Evolutionary conservation across 345 rosid species (phyloP).

Genomic region (Brassica napus): DNA sequence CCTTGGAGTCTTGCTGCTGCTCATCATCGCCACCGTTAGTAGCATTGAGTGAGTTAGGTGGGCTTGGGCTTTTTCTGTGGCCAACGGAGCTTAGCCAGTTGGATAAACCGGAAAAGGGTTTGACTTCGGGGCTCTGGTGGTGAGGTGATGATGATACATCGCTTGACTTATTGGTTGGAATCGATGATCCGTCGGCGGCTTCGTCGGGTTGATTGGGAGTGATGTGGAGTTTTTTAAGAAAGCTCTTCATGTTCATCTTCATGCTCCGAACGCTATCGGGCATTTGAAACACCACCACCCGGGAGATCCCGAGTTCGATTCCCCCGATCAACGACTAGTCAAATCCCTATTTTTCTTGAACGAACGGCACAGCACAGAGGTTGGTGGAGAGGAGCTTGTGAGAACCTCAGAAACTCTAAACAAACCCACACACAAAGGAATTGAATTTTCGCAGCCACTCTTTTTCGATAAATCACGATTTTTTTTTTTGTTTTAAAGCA

Average conservation of each 20-base stretch:
- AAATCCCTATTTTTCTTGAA: not conserved
- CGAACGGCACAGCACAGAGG: not conserved
- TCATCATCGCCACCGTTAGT: slow-evolving; percentile 31
- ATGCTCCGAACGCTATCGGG: slow-evolving; percentile 20
- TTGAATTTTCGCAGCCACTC: slow-evolving; percentile 13
- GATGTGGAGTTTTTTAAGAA: slow-evolving; percentile 83
- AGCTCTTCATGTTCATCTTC: slow-evolving; percentile 71
- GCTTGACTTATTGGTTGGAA: slow-evolving; percentile 25
- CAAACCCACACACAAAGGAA: not conserved
- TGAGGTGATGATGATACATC: slow-evolving; percentile 28
- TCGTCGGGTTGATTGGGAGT: slow-evolving; percentile 63
- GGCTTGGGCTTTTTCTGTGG: slow-evolving; percentile 59
- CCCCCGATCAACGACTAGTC: slow-evolving; percentile 12
- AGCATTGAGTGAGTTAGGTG: slow-evolving; percentile 57
- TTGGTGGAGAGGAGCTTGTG: slow-evolving; percentile 8
- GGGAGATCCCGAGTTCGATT: not conserved
- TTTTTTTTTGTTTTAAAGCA: not conserved
- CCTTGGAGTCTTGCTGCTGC: slow-evolving; percentile 38
- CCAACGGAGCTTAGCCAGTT: slow-evolving; percentile 82
- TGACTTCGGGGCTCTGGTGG: slow-evolving; percentile 45
- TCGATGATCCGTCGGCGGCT: slow-evolving; percentile 57
- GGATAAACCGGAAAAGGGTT: slow-evolving; percentile 72
- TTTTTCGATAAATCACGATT: slow-evolving; percentile 21
- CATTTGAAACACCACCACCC: not conserved
- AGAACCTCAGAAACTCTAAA: slow-evolving; percentile 1